Conservation (phyloP, 345 rosid species). For the Tarenaya hassleriana region DNA sequence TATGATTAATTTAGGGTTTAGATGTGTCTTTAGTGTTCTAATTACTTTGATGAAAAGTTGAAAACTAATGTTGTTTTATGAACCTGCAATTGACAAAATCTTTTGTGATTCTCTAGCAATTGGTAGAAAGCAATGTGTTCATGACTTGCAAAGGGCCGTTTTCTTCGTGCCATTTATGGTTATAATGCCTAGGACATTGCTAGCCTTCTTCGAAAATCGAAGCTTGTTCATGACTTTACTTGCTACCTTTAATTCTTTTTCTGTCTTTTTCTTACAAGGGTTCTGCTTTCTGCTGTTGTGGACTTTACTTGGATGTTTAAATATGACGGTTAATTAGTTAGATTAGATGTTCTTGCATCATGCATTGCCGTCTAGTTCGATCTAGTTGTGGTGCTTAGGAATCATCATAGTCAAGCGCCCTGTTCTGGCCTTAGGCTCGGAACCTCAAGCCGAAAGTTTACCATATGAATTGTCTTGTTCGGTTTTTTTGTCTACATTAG, state of each 20-base stretch:
- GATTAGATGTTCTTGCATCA: no score
- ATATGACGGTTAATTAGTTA: background rate
- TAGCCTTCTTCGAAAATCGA: no score
- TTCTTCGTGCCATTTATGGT: no score
- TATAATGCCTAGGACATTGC: no score
- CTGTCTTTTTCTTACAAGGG: no score
- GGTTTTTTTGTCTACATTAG: constrained; percentile 1
- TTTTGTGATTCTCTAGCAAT: constrained; percentile 13
- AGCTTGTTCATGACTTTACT: no score
- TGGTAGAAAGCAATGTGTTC: background rate
- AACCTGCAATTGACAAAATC: background rate
- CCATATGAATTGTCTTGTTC: background rate
- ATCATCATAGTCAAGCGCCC: background rate
- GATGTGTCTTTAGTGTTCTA: constrained; percentile 8
- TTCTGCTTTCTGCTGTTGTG: no score
- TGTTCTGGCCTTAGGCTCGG: background rate
- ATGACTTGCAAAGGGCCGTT: background rate
- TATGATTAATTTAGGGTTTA: constrained; percentile 6
- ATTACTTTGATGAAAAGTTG: constrained; percentile 4
- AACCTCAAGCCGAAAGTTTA: background rate
- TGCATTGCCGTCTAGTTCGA: no score
- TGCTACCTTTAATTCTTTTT: no score
- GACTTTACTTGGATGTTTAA: constrained; percentile 12
- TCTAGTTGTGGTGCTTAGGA: background rate
- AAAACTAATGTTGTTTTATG: constrained; percentile 15